Percentiles rank a stretch among this genome's conserved stretches.
These are phyloP conservation scores for Penicillium flavigenum DNA, from an alignment of 495 filamentous ascomycete genomes.

Conservation along the genomic window DNA sequence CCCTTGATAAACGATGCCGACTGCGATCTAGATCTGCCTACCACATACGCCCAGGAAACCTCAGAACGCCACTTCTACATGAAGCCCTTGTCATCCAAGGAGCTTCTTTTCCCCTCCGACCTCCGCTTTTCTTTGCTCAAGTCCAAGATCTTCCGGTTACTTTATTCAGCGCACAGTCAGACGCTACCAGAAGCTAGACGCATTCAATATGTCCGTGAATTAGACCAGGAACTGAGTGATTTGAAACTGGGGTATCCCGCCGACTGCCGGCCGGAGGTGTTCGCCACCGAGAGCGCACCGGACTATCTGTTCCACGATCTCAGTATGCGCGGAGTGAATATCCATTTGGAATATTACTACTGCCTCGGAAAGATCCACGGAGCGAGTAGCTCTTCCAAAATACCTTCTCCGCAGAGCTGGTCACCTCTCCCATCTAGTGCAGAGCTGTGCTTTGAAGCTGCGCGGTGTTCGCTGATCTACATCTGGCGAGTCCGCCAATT, in stretches of 20 bases:
- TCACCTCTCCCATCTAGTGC: constrained; percentile 25
- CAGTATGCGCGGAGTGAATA: constrained; percentile 29
- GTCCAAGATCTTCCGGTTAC: constrained; percentile 27
- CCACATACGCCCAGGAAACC: constrained; percentile 20
- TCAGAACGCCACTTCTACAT: constrained; percentile 27
- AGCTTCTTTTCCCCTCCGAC: constrained; percentile 33
- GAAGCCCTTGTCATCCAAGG: constrained; percentile 21
- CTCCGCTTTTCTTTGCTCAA: constrained; percentile 32
- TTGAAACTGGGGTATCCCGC: constrained; percentile 23
- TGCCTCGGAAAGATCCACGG: constrained; percentile 32
- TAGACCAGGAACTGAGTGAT: constrained; percentile 30
- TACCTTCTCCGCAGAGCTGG: constrained; percentile 1
- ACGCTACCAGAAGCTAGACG: constrained; percentile 21
- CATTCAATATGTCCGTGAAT: constrained; percentile 28
- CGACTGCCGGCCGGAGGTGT: constrained; percentile 22
- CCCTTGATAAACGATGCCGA: constrained; percentile 32
- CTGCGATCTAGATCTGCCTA: constrained; percentile 35
- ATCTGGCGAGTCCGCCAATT: constrained; percentile 22
- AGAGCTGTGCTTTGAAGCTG: constrained; percentile 28
- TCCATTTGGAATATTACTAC: constrained; percentile 35
- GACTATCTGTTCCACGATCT: constrained; percentile 32
- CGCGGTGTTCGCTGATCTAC: constrained; percentile 29
- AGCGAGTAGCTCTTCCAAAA: constrained; percentile 16
- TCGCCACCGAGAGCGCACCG: constrained; percentile 22
- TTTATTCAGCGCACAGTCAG: constrained; percentile 23